phyloP scores from a whole-genome alignment of 768 basidiomycete species.

The Hygrocybe coccinea region DNA sequence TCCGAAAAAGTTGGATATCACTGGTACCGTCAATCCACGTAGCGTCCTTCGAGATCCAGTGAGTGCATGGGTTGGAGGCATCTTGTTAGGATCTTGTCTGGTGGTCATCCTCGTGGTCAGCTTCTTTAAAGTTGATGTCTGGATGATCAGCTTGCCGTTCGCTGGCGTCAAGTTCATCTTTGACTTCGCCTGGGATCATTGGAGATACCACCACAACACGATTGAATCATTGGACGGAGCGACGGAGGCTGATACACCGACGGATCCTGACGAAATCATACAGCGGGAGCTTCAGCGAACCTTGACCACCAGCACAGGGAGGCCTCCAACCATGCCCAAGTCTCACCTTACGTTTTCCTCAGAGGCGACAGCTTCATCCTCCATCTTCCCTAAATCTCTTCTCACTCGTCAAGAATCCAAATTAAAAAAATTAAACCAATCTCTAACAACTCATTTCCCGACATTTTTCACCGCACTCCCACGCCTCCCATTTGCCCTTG shows the following conservation, averaged over 20 bases:
- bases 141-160: conserved; percentile 81
- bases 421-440: conserved; percentile 8
- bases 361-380: not conserved
- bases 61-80: conserved; percentile 70
- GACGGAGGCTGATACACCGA: not conserved
- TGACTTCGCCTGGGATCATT: conserved; percentile 60
- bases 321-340: not conserved
- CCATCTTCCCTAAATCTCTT: not conserved
- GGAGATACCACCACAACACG: conserved; percentile 28
- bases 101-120: conserved; percentile 71
- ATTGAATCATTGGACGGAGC: not conserved
- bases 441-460: conserved; percentile 49
- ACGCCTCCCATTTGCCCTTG: conserved; percentile 71
- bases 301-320: not conserved
- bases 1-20: conserved; percentile 39
- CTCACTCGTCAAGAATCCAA: not conserved
- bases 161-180: conserved; percentile 66
- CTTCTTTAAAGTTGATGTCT: conserved; percentile 73
- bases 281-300: not conserved
- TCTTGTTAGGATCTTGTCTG: conserved; percentile 62
- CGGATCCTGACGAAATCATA: not conserved
- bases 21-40: conserved; percentile 44
- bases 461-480: conserved; percentile 62
- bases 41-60: conserved; percentile 66
- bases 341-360: not conserved